Evolutionary conservation across 1,284 basidiomycete genomes (phyloP).

Genomic region (Malassezia slooffiae): DNA sequence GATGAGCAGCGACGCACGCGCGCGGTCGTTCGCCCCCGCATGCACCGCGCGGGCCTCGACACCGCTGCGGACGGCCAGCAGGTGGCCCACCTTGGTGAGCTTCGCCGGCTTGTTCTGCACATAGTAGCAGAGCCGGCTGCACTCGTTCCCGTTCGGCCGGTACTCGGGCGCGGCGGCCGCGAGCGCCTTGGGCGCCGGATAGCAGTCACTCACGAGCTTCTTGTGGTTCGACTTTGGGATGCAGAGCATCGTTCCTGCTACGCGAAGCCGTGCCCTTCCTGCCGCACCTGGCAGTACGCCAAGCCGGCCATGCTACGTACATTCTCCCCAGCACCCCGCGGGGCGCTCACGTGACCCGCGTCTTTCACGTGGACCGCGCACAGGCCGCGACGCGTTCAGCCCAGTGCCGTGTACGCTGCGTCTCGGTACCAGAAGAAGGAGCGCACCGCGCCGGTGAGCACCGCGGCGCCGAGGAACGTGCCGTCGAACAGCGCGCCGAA

Average conservation of each 20-base stretch:
- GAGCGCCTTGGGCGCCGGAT: conserved; percentile 70
- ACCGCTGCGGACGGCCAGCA: conserved; percentile 67
- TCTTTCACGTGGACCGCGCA: no score
- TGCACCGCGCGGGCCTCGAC: conserved; percentile 60
- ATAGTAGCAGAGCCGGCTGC: conserved; percentile 83
- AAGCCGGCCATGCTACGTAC: no score
- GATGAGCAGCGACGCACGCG: conserved; percentile 75
- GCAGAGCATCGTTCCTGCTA: conserved; percentile 26
- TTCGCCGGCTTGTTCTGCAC: conserved; percentile 80
- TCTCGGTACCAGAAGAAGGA: conserved; percentile 12
- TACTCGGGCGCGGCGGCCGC: conserved; percentile 67
- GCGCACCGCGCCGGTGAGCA: conserved; percentile 19
- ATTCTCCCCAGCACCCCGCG: no score
- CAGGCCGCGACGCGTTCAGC: no score
- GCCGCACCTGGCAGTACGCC: no score
- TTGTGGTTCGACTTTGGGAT: conserved; percentile 68
- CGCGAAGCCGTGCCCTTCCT: no score
- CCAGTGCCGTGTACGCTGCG: no score
- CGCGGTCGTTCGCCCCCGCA: conserved; percentile 56
- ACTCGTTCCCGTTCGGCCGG: conserved; percentile 57
- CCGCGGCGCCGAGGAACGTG: conserved; percentile 46
- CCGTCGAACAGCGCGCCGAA: conserved; percentile 47
- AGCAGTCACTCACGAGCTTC: conserved; percentile 76
- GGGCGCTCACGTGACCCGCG: no score
- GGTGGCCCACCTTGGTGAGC: conserved; percentile 69